Percentiles rank a stretch among this genome's conserved stretches.
These are phyloP conservation scores for Prunus dulcis DNA, from an alignment of 306 rosid species.

Conservation along the genomic window DNA sequence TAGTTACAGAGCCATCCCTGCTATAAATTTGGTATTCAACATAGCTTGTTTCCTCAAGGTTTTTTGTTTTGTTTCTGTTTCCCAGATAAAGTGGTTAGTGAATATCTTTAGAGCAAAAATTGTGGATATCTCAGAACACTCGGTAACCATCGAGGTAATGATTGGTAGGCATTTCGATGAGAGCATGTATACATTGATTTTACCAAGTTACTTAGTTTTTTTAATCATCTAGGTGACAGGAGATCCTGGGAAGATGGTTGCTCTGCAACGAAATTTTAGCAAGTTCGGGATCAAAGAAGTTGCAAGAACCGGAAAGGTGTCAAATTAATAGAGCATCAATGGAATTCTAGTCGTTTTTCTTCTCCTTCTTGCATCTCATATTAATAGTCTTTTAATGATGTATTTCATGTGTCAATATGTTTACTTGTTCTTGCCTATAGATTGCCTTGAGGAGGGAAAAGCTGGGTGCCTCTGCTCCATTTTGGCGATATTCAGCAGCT, in stretches of 20 bases:
- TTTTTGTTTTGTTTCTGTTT: conserved; percentile 15
- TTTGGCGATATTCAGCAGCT: conserved; percentile 88
- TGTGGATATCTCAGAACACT: conserved; percentile 71
- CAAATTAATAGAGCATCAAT: conserved; percentile 1
- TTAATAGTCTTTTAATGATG: conserved; percentile 18
- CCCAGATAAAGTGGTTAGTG: conserved; percentile 75
- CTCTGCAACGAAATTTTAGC: conserved; percentile 60
- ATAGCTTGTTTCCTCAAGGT: not conserved
- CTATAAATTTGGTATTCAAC: not conserved
- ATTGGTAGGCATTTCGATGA: not conserved
- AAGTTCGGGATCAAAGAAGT: conserved; percentile 83
- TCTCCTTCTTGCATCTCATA: conserved; percentile 5
- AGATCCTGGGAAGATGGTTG: conserved; percentile 87
- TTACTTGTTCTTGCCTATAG: conserved; percentile 30
- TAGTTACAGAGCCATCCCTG: conserved; percentile 21
- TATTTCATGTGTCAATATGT: conserved; percentile 6
- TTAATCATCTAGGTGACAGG: conserved; percentile 63
- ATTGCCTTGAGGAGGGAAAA: conserved; percentile 89
- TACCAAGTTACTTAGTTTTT: not conserved
- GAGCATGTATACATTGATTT: not conserved
- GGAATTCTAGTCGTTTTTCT: conserved; percentile 11
- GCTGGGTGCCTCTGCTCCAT: conserved; percentile 87
- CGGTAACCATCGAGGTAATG: conserved; percentile 69
- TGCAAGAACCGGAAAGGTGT: conserved; percentile 91
- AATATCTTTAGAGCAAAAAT: conserved; percentile 69